Conservation (phyloP, 2,329 filamentous ascomycete genomes). For the Aureobasidium sp. region DNA sequence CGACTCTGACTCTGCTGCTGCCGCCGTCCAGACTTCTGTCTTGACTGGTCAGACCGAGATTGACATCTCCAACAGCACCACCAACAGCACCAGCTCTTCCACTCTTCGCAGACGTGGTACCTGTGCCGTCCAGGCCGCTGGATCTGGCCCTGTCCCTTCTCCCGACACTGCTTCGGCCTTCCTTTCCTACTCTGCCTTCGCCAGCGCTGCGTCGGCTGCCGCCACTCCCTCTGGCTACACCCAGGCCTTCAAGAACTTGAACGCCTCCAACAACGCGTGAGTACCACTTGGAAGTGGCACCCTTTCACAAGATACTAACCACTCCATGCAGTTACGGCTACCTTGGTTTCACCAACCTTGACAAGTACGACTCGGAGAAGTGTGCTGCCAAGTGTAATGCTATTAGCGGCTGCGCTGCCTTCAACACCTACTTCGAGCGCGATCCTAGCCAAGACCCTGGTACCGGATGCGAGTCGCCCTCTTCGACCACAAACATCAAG, state of each 20-base stretch:
- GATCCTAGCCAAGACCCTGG: slow-evolving; percentile 29
- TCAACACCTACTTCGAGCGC: slow-evolving; percentile 33
- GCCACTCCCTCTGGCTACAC: slow-evolving; percentile 25
- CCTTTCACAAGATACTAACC: neutral
- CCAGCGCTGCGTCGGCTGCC: slow-evolving; percentile 23
- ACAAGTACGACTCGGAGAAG: slow-evolving; percentile 26
- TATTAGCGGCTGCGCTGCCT: slow-evolving; percentile 25
- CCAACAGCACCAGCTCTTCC: slow-evolving; percentile 10
- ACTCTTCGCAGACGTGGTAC: slow-evolving; percentile 8
- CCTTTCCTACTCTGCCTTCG: slow-evolving; percentile 15
- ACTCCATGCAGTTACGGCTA: slow-evolving; percentile 20
- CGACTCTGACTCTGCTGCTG: slow-evolving; percentile 13
- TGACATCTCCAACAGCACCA: slow-evolving; percentile 11
- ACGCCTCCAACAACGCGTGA: slow-evolving; percentile 16
- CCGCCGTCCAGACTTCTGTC: slow-evolving; percentile 11
- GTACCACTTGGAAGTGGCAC: neutral
- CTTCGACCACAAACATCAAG: slow-evolving; percentile 29
- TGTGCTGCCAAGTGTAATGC: slow-evolving; percentile 28
- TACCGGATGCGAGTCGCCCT: slow-evolving; percentile 29
- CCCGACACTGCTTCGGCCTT: slow-evolving; percentile 32
- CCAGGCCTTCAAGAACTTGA: slow-evolving; percentile 23
- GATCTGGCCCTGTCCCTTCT: slow-evolving; percentile 19
- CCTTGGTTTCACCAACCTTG: slow-evolving; percentile 27
- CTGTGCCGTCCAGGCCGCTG: slow-evolving; percentile 13
- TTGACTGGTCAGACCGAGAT: neutral